Percentiles rank a stretch among this genome's conserved stretches.
Evolutionary conservation across 352 stramenopile genomes (phyloP).

Genomic region (Pythium grandisporangium): DNA sequence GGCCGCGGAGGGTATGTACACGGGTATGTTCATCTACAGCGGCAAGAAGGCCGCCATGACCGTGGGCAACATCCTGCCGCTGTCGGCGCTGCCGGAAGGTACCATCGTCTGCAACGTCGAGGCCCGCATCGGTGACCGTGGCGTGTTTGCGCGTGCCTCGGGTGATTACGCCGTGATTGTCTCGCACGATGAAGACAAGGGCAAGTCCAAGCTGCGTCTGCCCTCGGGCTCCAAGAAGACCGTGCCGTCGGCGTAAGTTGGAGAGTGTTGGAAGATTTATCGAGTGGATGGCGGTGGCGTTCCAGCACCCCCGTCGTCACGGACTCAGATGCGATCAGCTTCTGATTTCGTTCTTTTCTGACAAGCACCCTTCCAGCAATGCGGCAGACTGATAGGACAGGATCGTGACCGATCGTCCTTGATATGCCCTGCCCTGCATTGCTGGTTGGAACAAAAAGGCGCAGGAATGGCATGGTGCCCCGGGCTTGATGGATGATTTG

Average conservation of each 20-base stretch:
- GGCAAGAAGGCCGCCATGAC: conserved; percentile 94
- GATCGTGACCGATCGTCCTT: too few relatives aligned
- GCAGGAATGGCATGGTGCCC: too few relatives aligned
- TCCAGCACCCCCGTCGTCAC: too few relatives aligned
- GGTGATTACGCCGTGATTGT: conserved; percentile 99
- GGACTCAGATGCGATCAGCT: too few relatives aligned
- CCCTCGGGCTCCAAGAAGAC: conserved; percentile 97
- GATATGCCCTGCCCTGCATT: too few relatives aligned
- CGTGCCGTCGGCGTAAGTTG: conserved; percentile 88
- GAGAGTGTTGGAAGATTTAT: too few relatives aligned
- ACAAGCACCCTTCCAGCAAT: too few relatives aligned
- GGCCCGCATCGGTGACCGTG: conserved; percentile 92
- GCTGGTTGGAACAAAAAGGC: too few relatives aligned
- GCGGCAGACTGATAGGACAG: too few relatives aligned
- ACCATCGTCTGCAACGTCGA: conserved; percentile 99
- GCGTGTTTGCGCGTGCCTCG: conserved; percentile 93
- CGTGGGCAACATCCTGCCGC: conserved; percentile 96
- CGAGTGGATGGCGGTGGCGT: too few relatives aligned
- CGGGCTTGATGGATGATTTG: too few relatives aligned
- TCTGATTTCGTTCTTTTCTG: too few relatives aligned
- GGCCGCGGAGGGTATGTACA: conserved; percentile 98
- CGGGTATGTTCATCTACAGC: conserved; percentile 97
- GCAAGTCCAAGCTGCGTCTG: conserved; percentile 93
- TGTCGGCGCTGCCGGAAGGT: conserved; percentile 95
- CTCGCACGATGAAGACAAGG: conserved; percentile 98